phyloP scores from a whole-genome alignment of 495 filamentous ascomycete species.

The Lepraria neglecta region DNA sequence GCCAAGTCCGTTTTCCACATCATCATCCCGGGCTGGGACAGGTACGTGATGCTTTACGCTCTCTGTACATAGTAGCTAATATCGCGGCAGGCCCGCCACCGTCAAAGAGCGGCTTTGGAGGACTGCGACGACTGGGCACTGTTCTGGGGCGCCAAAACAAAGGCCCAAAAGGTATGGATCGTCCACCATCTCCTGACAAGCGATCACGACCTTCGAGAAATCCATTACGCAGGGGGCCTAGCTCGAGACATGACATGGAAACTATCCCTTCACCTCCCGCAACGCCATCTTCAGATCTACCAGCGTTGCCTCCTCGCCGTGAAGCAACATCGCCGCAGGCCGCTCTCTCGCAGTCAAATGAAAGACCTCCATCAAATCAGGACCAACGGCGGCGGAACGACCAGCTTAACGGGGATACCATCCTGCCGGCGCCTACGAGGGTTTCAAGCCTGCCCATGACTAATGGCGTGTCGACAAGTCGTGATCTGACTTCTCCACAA shows the following conservation, averaged over 20 bases:
- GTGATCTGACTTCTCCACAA: constrained; percentile 25
- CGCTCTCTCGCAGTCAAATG: constrained; percentile 12
- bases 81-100: constrained; percentile 36
- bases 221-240: constrained; percentile 27
- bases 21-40: constrained; percentile 14
- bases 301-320: constrained; percentile 18
- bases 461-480: constrained; percentile 28
- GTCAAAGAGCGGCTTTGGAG: constrained; percentile 31
- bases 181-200: constrained; percentile 45
- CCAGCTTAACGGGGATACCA: constrained; percentile 26
- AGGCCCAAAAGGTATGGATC: constrained; percentile 35
- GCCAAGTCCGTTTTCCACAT: constrained; percentile 19
- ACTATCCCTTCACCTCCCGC: constrained; percentile 31
- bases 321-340: constrained; percentile 3
- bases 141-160: constrained; percentile 58
- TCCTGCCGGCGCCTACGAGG: constrained; percentile 29
- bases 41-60: constrained; percentile 19
- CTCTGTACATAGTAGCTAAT: constrained; percentile 24
- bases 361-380: constrained; percentile 22
- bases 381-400: constrained; percentile 27
- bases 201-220: constrained; percentile 29
- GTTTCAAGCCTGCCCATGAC: constrained; percentile 29
- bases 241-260: constrained; percentile 29
- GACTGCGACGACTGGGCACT: constrained; percentile 68
- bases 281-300: constrained; percentile 22